These are phyloP conservation scores for Lachnellula cervina DNA, from an alignment of 2,329 filamentous ascomycete species.

Conservation along the genomic window DNA sequence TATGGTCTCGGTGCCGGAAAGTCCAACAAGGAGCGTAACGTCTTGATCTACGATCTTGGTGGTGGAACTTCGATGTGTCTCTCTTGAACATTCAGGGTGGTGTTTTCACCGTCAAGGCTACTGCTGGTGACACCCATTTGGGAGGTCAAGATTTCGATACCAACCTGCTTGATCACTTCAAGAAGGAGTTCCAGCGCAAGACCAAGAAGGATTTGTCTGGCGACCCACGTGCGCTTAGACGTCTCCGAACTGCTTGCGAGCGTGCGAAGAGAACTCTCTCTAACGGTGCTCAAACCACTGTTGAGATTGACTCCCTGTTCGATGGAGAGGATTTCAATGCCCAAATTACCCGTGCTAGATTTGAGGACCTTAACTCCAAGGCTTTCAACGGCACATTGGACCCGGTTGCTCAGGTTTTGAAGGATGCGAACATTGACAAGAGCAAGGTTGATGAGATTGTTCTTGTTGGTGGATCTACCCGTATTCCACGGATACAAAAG, in stretches of 20 bases:
- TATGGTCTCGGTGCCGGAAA: constrained; percentile 96
- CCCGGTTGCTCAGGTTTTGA: constrained; percentile 93
- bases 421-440: constrained; percentile 88
- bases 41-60: constrained; percentile 99
- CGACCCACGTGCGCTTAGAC: constrained; percentile 88
- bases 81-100: constrained; percentile 98
- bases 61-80: constrained; percentile 99
- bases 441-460: constrained; percentile 94
- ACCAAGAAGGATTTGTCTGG: constrained; percentile 68
- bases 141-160: constrained; percentile 97
- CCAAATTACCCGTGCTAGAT: constrained; percentile 96
- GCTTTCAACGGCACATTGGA: constrained; percentile 90
- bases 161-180: constrained; percentile 92
- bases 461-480: constrained; percentile 96
- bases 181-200: constrained; percentile 85
- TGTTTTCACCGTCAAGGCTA: constrained; percentile 99
- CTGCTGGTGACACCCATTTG: constrained; percentile 93
- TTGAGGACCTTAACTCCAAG: constrained; percentile 97
- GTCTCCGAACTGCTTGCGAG: constrained; percentile 96
- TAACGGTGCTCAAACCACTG: constrained; percentile 93
- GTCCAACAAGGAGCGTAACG: constrained; percentile 96
- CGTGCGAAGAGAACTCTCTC: constrained; percentile 99
- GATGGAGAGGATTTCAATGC: constrained; percentile 97
- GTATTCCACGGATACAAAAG: constrained; percentile 99
- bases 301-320: constrained; percentile 98